A percentile compares a stretch with the other conserved stretches of the same genome.
Conservation (phyloP, 2,329 filamentous ascomycete genomes). For the Venturia carpophila region DNA sequence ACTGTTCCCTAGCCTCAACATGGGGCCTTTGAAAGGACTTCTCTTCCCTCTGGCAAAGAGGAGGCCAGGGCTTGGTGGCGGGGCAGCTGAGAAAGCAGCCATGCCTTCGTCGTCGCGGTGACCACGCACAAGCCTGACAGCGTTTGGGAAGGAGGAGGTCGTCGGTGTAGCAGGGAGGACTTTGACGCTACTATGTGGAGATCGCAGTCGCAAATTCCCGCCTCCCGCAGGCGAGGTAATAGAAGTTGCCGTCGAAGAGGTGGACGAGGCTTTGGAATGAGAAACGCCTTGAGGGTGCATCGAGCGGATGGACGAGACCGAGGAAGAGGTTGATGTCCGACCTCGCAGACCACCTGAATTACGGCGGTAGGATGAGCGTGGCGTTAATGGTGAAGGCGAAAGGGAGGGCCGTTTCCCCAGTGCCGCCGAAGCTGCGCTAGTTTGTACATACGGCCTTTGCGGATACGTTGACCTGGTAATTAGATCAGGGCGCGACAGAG, state of each 20-base stretch:
- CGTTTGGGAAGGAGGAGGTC: conserved; percentile 65
- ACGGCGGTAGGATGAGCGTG: conserved; percentile 75
- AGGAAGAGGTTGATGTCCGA: conserved; percentile 92
- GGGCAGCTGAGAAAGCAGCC: conserved; percentile 44
- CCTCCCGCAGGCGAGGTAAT: conserved; percentile 42
- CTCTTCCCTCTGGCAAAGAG: conserved; percentile 76
- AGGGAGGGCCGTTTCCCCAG: conserved; percentile 57
- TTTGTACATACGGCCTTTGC: conserved; percentile 37
- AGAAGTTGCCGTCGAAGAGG: conserved; percentile 66
- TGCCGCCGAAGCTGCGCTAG: conserved; percentile 32
- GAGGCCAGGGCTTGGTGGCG: conserved; percentile 55
- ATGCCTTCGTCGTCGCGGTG: conserved; percentile 28
- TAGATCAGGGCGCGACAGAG: conserved; percentile 33
- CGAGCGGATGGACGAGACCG: conserved; percentile 83
- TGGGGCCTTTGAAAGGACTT: conserved; percentile 74
- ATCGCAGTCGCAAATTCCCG: conserved; percentile 51
- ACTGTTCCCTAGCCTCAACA: conserved; percentile 44
- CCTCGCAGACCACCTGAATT: conserved; percentile 77
- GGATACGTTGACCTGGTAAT: conserved; percentile 33
- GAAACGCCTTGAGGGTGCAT: conserved; percentile 80
- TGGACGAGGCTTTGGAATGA: conserved; percentile 91
- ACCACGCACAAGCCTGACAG: conserved; percentile 69
- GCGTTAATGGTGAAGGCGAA: conserved; percentile 80
- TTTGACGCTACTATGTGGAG: conserved; percentile 79
- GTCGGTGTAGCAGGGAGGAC: conserved; percentile 89